Conservation (phyloP, 2,329 filamentous ascomycete species). For the Penicillium freii region DNA sequence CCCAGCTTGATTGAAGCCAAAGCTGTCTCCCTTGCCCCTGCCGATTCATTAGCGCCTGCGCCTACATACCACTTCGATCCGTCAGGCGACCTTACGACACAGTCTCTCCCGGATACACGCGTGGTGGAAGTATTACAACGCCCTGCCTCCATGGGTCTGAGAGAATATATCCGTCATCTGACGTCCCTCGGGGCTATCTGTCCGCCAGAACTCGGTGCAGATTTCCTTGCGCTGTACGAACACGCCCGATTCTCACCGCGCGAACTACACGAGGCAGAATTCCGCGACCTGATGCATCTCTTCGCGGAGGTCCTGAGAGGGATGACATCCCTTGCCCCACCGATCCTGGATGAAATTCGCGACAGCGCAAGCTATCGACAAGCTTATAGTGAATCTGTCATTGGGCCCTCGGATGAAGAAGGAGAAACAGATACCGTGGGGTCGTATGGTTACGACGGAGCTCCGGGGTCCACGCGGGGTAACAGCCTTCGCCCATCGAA, state of each 20-base stretch:
- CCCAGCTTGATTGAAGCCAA: conserved; percentile 90
- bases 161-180: conserved; percentile 75
- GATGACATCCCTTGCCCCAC: conserved; percentile 65
- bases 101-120: conserved; percentile 59
- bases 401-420: conserved; percentile 42
- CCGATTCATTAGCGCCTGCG: conserved; percentile 48
- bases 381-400: conserved; percentile 34
- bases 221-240: conserved; percentile 78
- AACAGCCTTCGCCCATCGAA: conserved; percentile 29
- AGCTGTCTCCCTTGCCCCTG: conserved; percentile 78
- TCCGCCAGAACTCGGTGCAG: conserved; percentile 48
- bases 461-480: conserved; percentile 25
- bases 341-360: conserved; percentile 47
- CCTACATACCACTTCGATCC: conserved; percentile 38
- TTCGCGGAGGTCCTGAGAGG: conserved; percentile 77
- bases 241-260: conserved; percentile 74
- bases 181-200: conserved; percentile 63
- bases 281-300: conserved; percentile 75
- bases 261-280: conserved; percentile 67
- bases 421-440: conserved; percentile 39
- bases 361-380: conserved; percentile 24
- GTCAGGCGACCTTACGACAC: conserved; percentile 33
- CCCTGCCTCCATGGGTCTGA: conserved; percentile 67
- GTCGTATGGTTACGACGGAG: conserved; percentile 23
- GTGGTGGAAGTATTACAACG: conserved; percentile 71